Base-by-base conservation (phyloP, 1,284 basidiomycete species). In the Schizophyllum commune region DNA sequence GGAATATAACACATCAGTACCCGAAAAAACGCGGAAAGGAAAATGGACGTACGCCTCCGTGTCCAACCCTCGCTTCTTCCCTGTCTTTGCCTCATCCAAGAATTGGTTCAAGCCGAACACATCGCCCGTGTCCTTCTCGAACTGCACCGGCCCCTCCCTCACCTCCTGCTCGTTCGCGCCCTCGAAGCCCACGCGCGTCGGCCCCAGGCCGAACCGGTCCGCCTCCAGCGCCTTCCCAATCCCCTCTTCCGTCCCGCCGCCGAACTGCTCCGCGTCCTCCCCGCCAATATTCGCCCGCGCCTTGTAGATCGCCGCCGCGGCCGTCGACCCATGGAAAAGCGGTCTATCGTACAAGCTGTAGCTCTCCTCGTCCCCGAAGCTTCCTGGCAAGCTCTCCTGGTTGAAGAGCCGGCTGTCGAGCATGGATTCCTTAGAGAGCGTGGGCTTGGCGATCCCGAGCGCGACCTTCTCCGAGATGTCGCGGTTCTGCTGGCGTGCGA, bases 401-500 rank as follows among this genome's bases (percentile, higher is more conserved):
- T 99, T 98, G 85, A 99, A 99, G 60, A 99, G 77, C 57, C 97
- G 88, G 34, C 94, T 95, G 74, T 99, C 97, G 70, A 98, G 80
- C 90, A 99, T 94, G 4, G 91, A 91, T 75, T 98, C 95, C 74
- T 98, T 98, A 51, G 92, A 92, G 61, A 92, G 71, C 0, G 96
- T 94, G 7, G 97, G 97, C 74, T 99, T 99, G 55, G 97, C 97
- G 53, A 99, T 83, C 39, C 97, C 97, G 20, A 99, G 84, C 1
- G 97, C 97, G 60, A 99, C 91, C 80, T 99, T 99, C 76, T 99
- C 97, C 0, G 96, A 98, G 57, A 99, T 98, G 71, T 99, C 97
- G 68, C 97, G 91, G 73, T 99, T 98, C 77, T 95, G 95, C 71
- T 98, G 92, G 62, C 91, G 86, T 22, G 96, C 94, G 60, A 99